Percentiles rank a stretch among this genome's conserved stretches.
Conservation (phyloP, 2,329 filamentous ascomycete genomes). For the Magnaporthiopsis rhizophila region DNA sequence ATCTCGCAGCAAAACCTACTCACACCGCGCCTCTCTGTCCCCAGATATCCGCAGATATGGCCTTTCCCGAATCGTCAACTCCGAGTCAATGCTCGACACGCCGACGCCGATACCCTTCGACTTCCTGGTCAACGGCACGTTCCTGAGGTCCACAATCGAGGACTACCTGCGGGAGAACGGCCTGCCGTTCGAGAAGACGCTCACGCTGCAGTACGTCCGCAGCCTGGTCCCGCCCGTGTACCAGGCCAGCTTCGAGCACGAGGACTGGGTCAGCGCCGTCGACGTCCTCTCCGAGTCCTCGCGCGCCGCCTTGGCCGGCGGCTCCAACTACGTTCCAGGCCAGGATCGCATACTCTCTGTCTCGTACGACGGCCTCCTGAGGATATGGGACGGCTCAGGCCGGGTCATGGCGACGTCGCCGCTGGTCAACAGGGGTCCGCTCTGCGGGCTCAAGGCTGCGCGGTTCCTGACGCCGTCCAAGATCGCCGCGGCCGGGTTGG, state of each 20-base stretch:
- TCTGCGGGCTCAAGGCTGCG: constrained; percentile 69
- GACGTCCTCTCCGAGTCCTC: constrained; percentile 68
- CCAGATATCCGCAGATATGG: constrained; percentile 62
- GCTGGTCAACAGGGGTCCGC: constrained; percentile 62
- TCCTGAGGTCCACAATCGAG: constrained; percentile 80
- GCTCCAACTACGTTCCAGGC: constrained; percentile 38
- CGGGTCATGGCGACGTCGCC: constrained; percentile 72
- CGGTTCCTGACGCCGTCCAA: constrained; percentile 73
- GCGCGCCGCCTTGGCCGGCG: constrained; percentile 48
- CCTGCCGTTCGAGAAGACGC: constrained; percentile 77
- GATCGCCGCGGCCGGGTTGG: constrained; percentile 75
- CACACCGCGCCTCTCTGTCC: neutral
- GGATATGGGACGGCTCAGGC: constrained; percentile 87
- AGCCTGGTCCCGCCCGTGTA: constrained; percentile 84
- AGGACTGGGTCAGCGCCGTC: constrained; percentile 90
- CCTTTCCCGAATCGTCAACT: constrained; percentile 62
- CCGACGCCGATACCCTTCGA: constrained; percentile 73
- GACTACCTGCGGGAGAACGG: constrained; percentile 83
- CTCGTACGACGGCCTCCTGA: constrained; percentile 81
- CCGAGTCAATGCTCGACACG: constrained; percentile 62
- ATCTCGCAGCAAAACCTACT: constrained; percentile 5
- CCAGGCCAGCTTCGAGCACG: constrained; percentile 88
- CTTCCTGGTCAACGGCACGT: constrained; percentile 90
- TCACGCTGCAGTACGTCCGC: constrained; percentile 88
- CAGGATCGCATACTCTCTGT: constrained; percentile 78